Percentiles rank a stretch among this genome's conserved stretches.
Evolutionary conservation across 2,329 filamentous ascomycete genomes (phyloP).

Genomic region (Colletotrichum filicis): DNA sequence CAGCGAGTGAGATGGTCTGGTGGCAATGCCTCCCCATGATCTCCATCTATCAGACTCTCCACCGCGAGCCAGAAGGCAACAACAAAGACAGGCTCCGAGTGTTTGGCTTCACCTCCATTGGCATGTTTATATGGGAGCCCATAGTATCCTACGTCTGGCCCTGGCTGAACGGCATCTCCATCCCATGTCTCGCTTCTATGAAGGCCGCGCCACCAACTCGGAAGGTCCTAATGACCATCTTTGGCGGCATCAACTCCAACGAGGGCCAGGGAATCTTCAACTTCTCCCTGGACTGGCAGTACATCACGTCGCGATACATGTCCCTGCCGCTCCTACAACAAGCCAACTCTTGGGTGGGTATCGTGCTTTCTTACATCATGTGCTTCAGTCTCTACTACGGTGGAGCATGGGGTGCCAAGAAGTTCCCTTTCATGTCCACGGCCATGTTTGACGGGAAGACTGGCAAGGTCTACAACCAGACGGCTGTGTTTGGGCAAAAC

Average conservation of each 20-base stretch:
- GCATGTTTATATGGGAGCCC: constrained; percentile 34
- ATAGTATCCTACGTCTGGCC: constrained; percentile 31
- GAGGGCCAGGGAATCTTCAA: constrained; percentile 52
- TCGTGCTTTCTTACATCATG: constrained; percentile 49
- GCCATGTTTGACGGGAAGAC: constrained; percentile 50
- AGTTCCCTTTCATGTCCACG: constrained; percentile 44
- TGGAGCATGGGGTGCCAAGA: constrained; percentile 47
- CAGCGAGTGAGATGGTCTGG: constrained; percentile 34
- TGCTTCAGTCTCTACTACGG: constrained; percentile 53
- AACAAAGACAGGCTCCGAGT: constrained; percentile 21
- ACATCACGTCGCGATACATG: constrained; percentile 43
- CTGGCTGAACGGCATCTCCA: constrained; percentile 33
- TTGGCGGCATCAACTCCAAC: constrained; percentile 55
- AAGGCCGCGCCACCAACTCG: constrained; percentile 22
- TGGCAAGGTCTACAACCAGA: constrained; percentile 53
- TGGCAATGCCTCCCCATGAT: constrained; percentile 35
- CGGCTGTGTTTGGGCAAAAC: constrained; percentile 48
- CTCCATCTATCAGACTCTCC: constrained; percentile 32
- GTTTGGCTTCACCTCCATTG: constrained; percentile 30
- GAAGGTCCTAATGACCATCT: constrained; percentile 59
- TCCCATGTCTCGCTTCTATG: constrained; percentile 55
- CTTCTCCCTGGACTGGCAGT: constrained; percentile 56
- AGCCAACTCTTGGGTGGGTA: constrained; percentile 51
- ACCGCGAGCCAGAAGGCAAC: constrained; percentile 25
- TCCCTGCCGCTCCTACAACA: constrained; percentile 32